These are phyloP conservation scores for Wickerhamiella pararugosa DNA, from an alignment of 1,139 yeast genomes.

Conservation along the genomic window DNA sequence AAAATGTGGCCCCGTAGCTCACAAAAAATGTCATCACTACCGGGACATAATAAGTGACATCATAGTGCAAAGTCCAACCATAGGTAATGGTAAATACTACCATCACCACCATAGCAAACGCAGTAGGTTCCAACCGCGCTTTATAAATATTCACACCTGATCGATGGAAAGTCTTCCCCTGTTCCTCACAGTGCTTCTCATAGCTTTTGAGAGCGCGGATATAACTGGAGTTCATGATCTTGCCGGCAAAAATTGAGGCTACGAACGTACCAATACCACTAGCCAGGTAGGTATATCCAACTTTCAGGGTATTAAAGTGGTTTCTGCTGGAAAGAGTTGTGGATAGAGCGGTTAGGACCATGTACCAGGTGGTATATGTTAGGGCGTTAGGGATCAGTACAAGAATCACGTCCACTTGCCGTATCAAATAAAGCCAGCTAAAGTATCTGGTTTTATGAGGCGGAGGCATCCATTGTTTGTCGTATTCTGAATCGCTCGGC, in stretches of 20 bases:
- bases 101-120: slow-evolving; percentile 23
- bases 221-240: slow-evolving; percentile 23
- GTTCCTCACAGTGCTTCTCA: slow-evolving; percentile 27
- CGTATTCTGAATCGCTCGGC: slow-evolving; percentile 11
- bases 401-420: slow-evolving; percentile 25
- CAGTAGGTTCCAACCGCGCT: slow-evolving; percentile 30
- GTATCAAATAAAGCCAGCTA: slow-evolving; percentile 23
- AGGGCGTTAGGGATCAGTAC: slow-evolving; percentile 40
- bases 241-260: slow-evolving; percentile 25
- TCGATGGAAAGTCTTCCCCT: slow-evolving; percentile 14
- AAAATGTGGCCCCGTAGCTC: slow-evolving; percentile 38
- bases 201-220: slow-evolving; percentile 25
- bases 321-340: slow-evolving; percentile 37
- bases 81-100: slow-evolving; percentile 33
- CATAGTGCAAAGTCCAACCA: slow-evolving; percentile 54
- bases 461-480: slow-evolving; percentile 29
- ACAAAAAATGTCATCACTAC: slow-evolving; percentile 38
- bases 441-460: slow-evolving; percentile 30
- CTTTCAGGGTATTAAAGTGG: slow-evolving; percentile 34
- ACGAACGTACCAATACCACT: slow-evolving; percentile 27
- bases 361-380: slow-evolving; percentile 55
- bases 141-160: slow-evolving; percentile 32
- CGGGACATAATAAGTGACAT: slow-evolving; percentile 39
- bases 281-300: slow-evolving; percentile 44
- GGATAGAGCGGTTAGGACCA: slow-evolving; percentile 49